These are phyloP conservation scores for Pilasporangium apinafurcum DNA, from an alignment of 352 stramenopile genomes.

Conservation along the genomic window DNA sequence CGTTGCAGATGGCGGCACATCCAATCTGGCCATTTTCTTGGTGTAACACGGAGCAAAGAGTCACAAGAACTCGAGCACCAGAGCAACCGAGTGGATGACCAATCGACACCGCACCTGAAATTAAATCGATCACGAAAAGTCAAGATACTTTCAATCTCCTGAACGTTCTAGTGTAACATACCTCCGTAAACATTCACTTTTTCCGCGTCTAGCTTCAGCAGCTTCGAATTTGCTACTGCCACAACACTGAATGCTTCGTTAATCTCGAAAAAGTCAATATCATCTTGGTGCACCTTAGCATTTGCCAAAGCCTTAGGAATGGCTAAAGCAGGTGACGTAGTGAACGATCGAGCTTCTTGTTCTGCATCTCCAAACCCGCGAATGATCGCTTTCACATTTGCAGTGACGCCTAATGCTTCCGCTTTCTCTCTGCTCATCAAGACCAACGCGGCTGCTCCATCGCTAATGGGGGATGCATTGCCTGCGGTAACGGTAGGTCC, in stretches of 20 bases:
- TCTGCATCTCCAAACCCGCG: slow-evolving; percentile 61
- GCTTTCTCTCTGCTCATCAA: slow-evolving; percentile 87
- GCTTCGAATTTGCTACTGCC: slow-evolving; percentile 87
- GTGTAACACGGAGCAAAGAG: slow-evolving; percentile 89
- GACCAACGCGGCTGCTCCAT: slow-evolving; percentile 92
- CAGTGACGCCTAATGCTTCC: slow-evolving; percentile 42
- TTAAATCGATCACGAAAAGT: not conserved
- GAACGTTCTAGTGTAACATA: slow-evolving; percentile 17
- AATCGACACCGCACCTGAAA: slow-evolving; percentile 42
- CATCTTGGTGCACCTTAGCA: slow-evolving; percentile 66
- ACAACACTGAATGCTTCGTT: slow-evolving; percentile 98
- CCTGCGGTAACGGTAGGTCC: slow-evolving; percentile 91
- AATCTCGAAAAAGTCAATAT: slow-evolving; percentile 96
- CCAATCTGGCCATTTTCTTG: slow-evolving; percentile 88
- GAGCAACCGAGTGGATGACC: slow-evolving; percentile 66
- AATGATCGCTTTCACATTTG: slow-evolving; percentile 58
- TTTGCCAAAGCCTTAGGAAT: slow-evolving; percentile 83
- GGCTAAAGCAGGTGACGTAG: slow-evolving; percentile 88
- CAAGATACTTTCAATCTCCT: too few relatives aligned
- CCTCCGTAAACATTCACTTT: slow-evolving; percentile 95
- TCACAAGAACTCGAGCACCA: slow-evolving; percentile 88
- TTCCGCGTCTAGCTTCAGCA: slow-evolving; percentile 81
- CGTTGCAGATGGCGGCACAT: slow-evolving; percentile 95
- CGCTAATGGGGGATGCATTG: slow-evolving; percentile 95
- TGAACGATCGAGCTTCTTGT: slow-evolving; percentile 90